Evolutionary conservation across 1,139 yeast genomes (phyloP).

Genomic region (Lodderomyces theae): DNA sequence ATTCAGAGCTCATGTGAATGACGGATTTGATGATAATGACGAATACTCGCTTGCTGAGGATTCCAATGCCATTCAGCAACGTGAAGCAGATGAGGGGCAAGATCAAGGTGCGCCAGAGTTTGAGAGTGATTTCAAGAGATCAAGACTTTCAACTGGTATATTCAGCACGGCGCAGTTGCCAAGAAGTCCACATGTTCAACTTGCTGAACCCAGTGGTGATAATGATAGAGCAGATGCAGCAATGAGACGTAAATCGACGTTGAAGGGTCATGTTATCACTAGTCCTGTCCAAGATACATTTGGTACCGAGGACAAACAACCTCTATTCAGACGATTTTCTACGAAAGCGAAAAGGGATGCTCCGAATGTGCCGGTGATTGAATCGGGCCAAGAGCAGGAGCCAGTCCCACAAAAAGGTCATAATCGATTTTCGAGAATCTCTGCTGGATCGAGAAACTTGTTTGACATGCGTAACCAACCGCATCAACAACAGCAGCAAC

Average conservation of each 20-base stretch:
- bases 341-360: conserved; percentile 47
- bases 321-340: conserved; percentile 30
- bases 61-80: conserved; percentile 8
- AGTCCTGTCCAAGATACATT: conserved; percentile 47
- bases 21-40: conserved; percentile 15
- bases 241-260: neutral
- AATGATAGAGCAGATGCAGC: conserved; percentile 7
- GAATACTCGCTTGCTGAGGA: conserved; percentile 5
- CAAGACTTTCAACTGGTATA: conserved; percentile 28
- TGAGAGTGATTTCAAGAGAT: conserved; percentile 14
- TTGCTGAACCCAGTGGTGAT: conserved; percentile 11
- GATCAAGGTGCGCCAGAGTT: conserved; percentile 9
- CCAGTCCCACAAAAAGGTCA: conserved; percentile 16
- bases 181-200: conserved; percentile 12
- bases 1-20: conserved; percentile 6
- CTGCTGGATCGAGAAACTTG: conserved; percentile 16
- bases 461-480: conserved; percentile 2
- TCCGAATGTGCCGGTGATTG: conserved; percentile 37
- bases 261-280: conserved; percentile 10
- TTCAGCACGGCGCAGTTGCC: conserved; percentile 22
- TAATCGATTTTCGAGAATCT: conserved; percentile 27
- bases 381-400: conserved; percentile 3
- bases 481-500: conserved; percentile 10
- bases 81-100: conserved; percentile 6
- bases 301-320: conserved; percentile 9